Evolutionary conservation across 345 rosid genomes (phyloP).

Genomic region (Lumnitzera littorea): DNA sequence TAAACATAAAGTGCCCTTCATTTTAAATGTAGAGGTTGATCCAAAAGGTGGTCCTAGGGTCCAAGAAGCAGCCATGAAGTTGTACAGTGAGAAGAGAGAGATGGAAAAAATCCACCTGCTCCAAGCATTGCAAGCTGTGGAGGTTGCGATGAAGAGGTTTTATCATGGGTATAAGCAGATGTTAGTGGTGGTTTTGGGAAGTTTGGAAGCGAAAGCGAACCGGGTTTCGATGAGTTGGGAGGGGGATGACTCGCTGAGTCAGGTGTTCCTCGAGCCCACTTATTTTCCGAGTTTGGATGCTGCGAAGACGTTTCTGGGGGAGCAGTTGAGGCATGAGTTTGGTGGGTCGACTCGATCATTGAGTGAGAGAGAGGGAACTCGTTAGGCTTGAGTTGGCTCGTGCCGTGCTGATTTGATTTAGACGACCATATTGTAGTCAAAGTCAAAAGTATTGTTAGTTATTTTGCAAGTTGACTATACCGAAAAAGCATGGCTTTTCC

Average conservation of each 20-base stretch:
- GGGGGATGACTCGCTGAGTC: slow-evolving; percentile 58
- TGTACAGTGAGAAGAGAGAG: slow-evolving; percentile 53
- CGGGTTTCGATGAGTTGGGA: slow-evolving; percentile 37
- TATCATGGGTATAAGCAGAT: slow-evolving; percentile 63
- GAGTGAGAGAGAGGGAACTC: background rate
- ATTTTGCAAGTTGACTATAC: too few species aligned
- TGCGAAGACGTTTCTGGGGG: slow-evolving; percentile 92
- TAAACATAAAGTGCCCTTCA: slow-evolving; percentile 62
- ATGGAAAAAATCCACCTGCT: slow-evolving; percentile 51
- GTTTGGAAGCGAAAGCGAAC: slow-evolving; percentile 65
- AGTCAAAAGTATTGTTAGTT: too few species aligned
- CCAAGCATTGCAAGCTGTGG: slow-evolving; percentile 72
- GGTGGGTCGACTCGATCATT: background rate
- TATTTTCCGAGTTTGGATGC: slow-evolving; percentile 94
- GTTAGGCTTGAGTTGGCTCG: background rate
- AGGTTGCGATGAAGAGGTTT: slow-evolving; percentile 70
- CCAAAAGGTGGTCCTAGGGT: slow-evolving; percentile 89
- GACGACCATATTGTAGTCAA: background rate
- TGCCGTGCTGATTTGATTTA: background rate
- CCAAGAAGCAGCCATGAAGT: slow-evolving; percentile 86
- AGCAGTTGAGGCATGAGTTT: slow-evolving; percentile 48
- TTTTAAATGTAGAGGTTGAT: slow-evolving; percentile 78
- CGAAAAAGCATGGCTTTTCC: too few species aligned
- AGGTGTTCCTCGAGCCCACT: slow-evolving; percentile 81
- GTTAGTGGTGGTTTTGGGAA: slow-evolving; percentile 71